A percentile compares a stretch with the other conserved stretches of the same genome.
Conservation (phyloP, 2,329 filamentous ascomycete species). For the Aspergillus amoenus region DNA sequence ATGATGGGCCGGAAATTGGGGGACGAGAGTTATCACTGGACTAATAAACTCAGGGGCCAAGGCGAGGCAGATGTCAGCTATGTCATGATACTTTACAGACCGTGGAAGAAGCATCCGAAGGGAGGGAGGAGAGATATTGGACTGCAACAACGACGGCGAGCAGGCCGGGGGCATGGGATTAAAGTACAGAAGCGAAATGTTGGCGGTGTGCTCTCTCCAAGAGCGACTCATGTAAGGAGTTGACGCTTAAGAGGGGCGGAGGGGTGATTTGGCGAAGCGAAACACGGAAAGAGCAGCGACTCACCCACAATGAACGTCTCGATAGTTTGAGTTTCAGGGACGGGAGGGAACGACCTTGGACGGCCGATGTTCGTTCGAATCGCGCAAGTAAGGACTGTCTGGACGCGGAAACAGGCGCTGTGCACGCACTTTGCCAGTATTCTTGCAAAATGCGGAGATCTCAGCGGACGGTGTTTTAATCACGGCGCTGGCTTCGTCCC, state of each 20-base stretch:
- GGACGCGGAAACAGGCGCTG: constrained; percentile 13
- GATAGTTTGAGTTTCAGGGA: constrained; percentile 24
- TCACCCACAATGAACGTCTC: constrained; percentile 42
- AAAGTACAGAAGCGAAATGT: constrained; percentile 20
- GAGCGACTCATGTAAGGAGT: constrained; percentile 35
- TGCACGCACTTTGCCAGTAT: constrained; percentile 13
- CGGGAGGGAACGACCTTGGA: constrained; percentile 9
- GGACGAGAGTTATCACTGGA: constrained; percentile 27
- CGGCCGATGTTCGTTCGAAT: constrained; percentile 8
- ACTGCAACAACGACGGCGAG: constrained; percentile 16
- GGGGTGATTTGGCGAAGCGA: constrained; percentile 32
- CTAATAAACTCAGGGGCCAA: constrained; percentile 27
- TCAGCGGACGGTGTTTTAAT: constrained; percentile 25
- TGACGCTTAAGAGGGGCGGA: constrained; percentile 37
- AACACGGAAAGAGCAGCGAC: constrained; percentile 28
- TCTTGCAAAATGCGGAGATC: constrained; percentile 36
- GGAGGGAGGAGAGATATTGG: constrained; percentile 6
- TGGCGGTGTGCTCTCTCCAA: constrained; percentile 32
- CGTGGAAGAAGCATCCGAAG: constrained; percentile 4
- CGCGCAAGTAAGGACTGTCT: constrained; percentile 24
- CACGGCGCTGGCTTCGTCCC: constrained; percentile 19
- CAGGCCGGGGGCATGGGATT: constrained; percentile 13
- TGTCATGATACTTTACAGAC: constrained; percentile 16
- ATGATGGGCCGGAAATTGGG: constrained; percentile 45
- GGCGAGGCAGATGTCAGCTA: constrained; percentile 25